These are phyloP conservation scores for Rubia balearica DNA, from an alignment of 305 asterid genomes.

Conservation along the genomic window DNA sequence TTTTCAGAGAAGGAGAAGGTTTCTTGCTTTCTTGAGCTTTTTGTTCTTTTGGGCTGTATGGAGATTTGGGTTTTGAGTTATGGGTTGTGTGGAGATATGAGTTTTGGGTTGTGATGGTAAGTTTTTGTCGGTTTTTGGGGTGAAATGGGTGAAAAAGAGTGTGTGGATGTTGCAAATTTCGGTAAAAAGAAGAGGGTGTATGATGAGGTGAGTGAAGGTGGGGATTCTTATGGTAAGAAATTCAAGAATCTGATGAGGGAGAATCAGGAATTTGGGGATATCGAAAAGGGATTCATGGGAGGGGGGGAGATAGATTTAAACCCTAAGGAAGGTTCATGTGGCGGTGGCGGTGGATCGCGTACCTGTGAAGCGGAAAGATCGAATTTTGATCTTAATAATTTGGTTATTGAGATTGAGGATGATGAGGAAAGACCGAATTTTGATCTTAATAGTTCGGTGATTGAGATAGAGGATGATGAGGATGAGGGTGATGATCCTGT, in stretches of 20 bases:
- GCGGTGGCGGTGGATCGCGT: constrained; percentile 15
- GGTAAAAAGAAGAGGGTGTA: constrained; percentile 38
- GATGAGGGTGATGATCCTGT: background rate
- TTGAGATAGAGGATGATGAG: constrained; percentile 4
- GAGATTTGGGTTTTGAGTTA: background rate
- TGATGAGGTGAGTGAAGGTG: constrained; percentile 24
- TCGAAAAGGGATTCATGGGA: constrained; percentile 19
- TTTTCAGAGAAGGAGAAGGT: background rate
- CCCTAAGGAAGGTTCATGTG: constrained; percentile 21
- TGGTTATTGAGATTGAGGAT: no score
- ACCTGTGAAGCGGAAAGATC: constrained; percentile 23
- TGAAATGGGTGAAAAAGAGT: constrained; percentile 15
- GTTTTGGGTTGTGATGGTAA: background rate
- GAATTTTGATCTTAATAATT: constrained; percentile 9
- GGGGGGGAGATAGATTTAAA: constrained; percentile 8
- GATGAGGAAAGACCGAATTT: constrained; percentile 17
- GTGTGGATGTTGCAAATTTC: constrained; percentile 12
- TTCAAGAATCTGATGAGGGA: constrained; percentile 20
- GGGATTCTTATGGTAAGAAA: constrained; percentile 34
- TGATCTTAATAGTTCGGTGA: background rate
- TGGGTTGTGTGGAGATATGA: background rate
- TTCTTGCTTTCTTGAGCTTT: background rate
- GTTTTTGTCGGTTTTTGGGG: background rate
- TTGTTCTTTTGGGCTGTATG: background rate
- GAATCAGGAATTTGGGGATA: constrained; percentile 27